A percentile compares a stretch with the other conserved stretches of the same genome.
phyloP scores from a whole-genome alignment of 306 rosid genomes.

The Pueraria montana region DNA sequence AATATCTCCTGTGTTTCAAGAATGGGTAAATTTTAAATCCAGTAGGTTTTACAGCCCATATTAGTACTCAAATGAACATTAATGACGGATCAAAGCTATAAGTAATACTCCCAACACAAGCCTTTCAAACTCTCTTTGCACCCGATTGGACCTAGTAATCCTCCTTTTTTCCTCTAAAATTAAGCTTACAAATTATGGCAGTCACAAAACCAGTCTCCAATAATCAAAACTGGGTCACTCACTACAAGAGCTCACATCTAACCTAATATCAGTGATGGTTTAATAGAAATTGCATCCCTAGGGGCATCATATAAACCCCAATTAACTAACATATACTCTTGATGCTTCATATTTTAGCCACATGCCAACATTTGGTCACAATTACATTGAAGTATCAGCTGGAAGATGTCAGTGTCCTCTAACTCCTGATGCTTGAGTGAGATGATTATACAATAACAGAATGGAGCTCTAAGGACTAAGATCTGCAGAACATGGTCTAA shows the following conservation, averaged over 20 bases:
- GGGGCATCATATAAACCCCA: constrained; percentile 30
- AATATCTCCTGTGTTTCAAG: not conserved
- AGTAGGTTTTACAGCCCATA: not conserved
- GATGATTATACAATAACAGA: constrained; percentile 54
- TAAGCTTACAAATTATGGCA: not conserved
- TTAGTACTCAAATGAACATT: not conserved
- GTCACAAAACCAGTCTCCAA: constrained; percentile 15
- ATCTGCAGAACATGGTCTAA: constrained; percentile 53
- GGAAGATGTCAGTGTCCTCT: constrained; percentile 61
- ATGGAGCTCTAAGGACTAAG: constrained; percentile 11
- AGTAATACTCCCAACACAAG: constrained; percentile 1
- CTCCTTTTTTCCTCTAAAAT: not conserved
- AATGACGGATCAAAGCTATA: not conserved
- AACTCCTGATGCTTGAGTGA: constrained; percentile 57
- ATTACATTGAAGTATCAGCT: constrained; percentile 50
- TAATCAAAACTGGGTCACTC: constrained; percentile 38
- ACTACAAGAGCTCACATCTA: constrained; percentile 5
- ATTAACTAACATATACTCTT: constrained; percentile 2
- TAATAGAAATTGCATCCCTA: constrained; percentile 19
- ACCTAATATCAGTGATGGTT: constrained; percentile 32
- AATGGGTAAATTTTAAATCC: not conserved
- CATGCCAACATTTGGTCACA: constrained; percentile 38
- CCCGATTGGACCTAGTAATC: not conserved
- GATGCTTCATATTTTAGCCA: constrained; percentile 44
- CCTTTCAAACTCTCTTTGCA: not conserved